Percentiles rank a stretch among this genome's conserved stretches.
These are phyloP conservation scores for Fusarium solani-melongenae DNA, from an alignment of 2,329 filamentous ascomycete genomes.

Conservation along the genomic window DNA sequence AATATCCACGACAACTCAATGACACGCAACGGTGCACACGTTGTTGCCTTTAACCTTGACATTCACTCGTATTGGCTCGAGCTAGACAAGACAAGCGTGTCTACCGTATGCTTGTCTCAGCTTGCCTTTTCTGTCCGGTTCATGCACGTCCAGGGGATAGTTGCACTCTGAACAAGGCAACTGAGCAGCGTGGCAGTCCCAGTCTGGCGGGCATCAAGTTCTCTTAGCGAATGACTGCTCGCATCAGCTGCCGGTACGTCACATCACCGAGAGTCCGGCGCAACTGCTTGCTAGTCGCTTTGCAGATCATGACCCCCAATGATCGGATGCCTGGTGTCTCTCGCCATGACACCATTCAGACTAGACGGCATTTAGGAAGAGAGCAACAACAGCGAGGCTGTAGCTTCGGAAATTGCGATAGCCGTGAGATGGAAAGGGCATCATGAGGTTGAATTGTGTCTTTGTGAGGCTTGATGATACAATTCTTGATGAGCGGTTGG, in stretches of 20 bases:
- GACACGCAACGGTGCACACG: neutral
- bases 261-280: neutral
- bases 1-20: neutral
- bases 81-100: neutral
- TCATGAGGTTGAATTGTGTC: conserved; percentile 23
- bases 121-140: neutral
- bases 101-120: conserved; percentile 1
- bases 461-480: conserved; percentile 38
- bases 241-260: neutral
- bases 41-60: neutral
- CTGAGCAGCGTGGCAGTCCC: neutral
- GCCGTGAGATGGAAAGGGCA: neutral
- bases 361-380: conserved; percentile 24
- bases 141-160: neutral
- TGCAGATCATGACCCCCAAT: conserved; percentile 21
- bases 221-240: neutral
- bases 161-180: conserved; percentile 5
- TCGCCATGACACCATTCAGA: conserved; percentile 27
- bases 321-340: neutral
- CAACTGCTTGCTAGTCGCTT: neutral
- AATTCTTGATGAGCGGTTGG: conserved; percentile 3
- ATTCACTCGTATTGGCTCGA: neutral
- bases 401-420: conserved; percentile 32
- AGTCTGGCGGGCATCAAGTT: neutral
- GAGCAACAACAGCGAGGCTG: neutral